phyloP scores from a whole-genome alignment of 2,329 filamentous ascomycete species.

The Neonectria neomacrospora region DNA sequence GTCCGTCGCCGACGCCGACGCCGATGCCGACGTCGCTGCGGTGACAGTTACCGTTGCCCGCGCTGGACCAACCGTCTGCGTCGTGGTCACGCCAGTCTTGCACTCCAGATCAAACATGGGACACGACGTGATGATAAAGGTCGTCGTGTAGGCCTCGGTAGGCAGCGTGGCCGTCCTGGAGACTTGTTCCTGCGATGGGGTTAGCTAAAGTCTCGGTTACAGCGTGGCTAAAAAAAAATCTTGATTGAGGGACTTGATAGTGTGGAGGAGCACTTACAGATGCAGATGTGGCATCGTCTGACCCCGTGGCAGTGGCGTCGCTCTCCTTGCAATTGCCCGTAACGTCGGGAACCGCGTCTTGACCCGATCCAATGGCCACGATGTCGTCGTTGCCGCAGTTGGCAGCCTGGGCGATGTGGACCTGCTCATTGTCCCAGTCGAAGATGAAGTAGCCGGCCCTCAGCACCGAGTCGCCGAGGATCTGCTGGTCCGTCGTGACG shows the following conservation, averaged over 20 bases:
- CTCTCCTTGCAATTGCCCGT: constrained; percentile 51
- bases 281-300: background rate
- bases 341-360: constrained; percentile 47
- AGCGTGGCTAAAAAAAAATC: background rate
- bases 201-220: background rate
- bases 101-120: constrained; percentile 39
- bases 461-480: constrained; percentile 56
- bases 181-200: background rate
- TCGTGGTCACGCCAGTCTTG: constrained; percentile 42
- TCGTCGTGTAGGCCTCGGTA: constrained; percentile 39
- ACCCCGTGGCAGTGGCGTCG: constrained; percentile 34
- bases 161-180: constrained; percentile 23
- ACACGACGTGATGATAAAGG: constrained; percentile 45
- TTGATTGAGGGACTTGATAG: constrained; percentile 6
- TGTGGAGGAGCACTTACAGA: constrained; percentile 14
- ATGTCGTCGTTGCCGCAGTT: constrained; percentile 54
- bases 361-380: constrained; percentile 49
- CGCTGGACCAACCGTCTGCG: constrained; percentile 36
- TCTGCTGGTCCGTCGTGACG: constrained; percentile 54
- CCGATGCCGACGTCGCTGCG: constrained; percentile 19
- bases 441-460: constrained; percentile 59
- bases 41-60: constrained; percentile 39
- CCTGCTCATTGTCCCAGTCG: constrained; percentile 56
- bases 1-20: constrained; percentile 13
- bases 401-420: constrained; percentile 56